Conservation (phyloP, 371 early-diverging fungal species). For the Actinomucor elegans region DNA sequence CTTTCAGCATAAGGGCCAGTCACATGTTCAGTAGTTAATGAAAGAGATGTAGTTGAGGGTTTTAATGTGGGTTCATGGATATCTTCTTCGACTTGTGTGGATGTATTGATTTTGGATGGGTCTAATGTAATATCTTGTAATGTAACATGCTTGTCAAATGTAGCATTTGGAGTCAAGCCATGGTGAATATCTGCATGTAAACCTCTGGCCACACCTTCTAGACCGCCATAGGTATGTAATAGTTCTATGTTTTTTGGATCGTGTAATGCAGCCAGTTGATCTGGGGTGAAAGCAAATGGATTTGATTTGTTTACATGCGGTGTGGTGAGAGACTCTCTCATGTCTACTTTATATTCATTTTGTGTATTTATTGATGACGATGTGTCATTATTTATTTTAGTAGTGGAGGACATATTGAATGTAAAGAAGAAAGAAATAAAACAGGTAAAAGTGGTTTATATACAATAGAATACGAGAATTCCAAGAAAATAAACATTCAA, state of each 20-base stretch:
- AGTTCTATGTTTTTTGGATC: constrained; percentile 53
- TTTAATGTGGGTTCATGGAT: not conserved
- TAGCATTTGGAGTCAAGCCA: constrained; percentile 36
- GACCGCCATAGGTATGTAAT: constrained; percentile 42
- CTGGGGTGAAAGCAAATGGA: constrained; percentile 49
- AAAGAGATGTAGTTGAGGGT: not conserved
- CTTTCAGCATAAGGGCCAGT: constrained; percentile 31
- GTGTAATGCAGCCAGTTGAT: constrained; percentile 44
- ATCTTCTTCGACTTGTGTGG: not conserved
- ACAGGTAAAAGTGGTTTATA: not conserved
- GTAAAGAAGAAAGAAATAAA: not conserved
- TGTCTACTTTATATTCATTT: constrained; percentile 14
- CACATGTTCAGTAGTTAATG: too few species aligned
- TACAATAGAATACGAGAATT: constrained; percentile 4
- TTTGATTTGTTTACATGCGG: constrained; percentile 35
- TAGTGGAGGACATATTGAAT: constrained; percentile 8
- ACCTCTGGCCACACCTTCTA: constrained; percentile 45
- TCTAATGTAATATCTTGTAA: constrained; percentile 21
- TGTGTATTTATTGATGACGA: not conserved
- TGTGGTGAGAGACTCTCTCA: constrained; percentile 21
- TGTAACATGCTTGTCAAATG: constrained; percentile 13
- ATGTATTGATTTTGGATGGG: not conserved
- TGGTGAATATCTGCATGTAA: constrained; percentile 37
- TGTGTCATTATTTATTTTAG: constrained; percentile 8
- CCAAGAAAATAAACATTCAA: not conserved